phyloP scores from a whole-genome alignment of 192 early-diverging fungal genomes.

The Chytriomyces sp. region DNA sequence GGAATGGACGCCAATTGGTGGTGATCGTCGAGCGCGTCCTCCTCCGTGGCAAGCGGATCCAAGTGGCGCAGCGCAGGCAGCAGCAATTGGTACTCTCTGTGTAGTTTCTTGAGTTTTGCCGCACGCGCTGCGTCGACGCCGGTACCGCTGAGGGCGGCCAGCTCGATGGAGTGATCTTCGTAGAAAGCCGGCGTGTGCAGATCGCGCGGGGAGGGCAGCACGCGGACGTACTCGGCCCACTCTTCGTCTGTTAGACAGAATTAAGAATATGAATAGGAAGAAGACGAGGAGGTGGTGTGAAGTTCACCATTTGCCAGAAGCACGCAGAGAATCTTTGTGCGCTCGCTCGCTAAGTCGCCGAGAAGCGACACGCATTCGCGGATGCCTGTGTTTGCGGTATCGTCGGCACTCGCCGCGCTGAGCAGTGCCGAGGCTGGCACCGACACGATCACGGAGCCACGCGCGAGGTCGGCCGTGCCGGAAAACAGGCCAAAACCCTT shows the following conservation, averaged over 20 bases:
- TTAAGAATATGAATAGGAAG: too few species aligned
- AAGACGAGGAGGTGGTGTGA: neutral
- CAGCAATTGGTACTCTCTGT: constrained; percentile 49
- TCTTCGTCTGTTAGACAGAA: neutral
- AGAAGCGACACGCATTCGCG: neutral
- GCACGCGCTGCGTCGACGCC: constrained; percentile 50
- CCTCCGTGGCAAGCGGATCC: constrained; percentile 20
- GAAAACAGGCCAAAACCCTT: constrained; percentile 20
- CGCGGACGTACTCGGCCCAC: constrained; percentile 60
- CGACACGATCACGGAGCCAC: neutral
- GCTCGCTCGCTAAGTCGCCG: neutral
- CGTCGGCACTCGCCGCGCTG: neutral
- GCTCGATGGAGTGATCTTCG: constrained; percentile 26
- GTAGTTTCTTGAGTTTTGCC: constrained; percentile 52
- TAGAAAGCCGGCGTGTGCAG: constrained; percentile 50
- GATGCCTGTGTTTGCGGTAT: neutral
- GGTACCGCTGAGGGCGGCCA: constrained; percentile 55
- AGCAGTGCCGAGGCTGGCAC: neutral
- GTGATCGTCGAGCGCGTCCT: neutral
- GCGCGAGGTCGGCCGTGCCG: too few species aligned
- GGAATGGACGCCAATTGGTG: constrained; percentile 13
- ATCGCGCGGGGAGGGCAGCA: constrained; percentile 51
- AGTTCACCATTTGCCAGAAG: neutral
- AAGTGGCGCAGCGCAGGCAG: constrained; percentile 7
- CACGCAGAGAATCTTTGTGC: neutral